These are phyloP conservation scores for Juglanconis oblonga DNA, from an alignment of 2,329 filamentous ascomycete genomes.

Conservation along the genomic window DNA sequence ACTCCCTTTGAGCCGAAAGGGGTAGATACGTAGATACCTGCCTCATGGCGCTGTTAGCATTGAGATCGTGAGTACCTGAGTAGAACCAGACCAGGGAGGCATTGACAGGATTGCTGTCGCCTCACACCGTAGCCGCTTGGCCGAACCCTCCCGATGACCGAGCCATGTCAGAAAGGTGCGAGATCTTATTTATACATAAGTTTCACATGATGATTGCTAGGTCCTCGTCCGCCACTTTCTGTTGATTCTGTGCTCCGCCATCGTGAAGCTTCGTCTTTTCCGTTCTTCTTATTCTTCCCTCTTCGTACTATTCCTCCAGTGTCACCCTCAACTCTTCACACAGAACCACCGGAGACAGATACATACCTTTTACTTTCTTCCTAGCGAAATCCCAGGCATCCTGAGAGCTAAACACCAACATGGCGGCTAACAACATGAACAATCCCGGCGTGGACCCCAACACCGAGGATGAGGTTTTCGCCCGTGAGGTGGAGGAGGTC, in stretches of 20 bases:
- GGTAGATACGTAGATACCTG: conserved; percentile 11
- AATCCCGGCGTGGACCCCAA: conserved; percentile 54
- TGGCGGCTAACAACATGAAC: conserved; percentile 63
- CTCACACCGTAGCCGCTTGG: conserved; percentile 28
- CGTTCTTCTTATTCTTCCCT: background rate
- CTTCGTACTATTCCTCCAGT: background rate
- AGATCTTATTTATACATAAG: background rate
- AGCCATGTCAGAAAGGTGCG: background rate
- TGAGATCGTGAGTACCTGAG: background rate
- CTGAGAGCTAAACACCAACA: conserved; percentile 29
- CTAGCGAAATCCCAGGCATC: background rate
- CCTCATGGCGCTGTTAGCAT: background rate
- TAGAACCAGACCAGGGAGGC: background rate
- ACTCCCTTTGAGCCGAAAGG: conserved; percentile 37
- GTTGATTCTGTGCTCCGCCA: background rate
- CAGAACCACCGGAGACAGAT: background rate
- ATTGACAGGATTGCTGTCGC: conserved; percentile 16
- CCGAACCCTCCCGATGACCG: conserved; percentile 29
- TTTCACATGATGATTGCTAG: conserved; percentile 8
- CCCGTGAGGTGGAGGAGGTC: conserved; percentile 80
- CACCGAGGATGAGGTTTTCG: conserved; percentile 64
- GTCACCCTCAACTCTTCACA: background rate
- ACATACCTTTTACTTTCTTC: background rate
- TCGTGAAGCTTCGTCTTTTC: background rate
- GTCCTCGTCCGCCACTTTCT: background rate